Percentiles rank a stretch among this genome's conserved stretches.
These are phyloP conservation scores for Camelina neglecta DNA, from an alignment of 345 rosid species.

Conservation along the genomic window DNA sequence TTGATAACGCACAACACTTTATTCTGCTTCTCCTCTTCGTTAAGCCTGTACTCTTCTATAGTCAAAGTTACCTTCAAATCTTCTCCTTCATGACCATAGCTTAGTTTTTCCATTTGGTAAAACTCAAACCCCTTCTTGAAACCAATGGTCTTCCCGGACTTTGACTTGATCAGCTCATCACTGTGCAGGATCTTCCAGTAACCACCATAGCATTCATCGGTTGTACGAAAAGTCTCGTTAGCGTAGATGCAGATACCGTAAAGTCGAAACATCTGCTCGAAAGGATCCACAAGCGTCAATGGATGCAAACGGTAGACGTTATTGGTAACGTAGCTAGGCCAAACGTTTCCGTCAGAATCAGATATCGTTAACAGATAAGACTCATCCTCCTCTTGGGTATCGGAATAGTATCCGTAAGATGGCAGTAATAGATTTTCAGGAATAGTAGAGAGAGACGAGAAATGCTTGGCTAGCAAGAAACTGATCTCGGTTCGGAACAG, in stretches of 20 bases:
- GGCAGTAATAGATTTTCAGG: neutral
- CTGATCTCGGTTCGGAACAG: neutral
- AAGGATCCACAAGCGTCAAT: neutral
- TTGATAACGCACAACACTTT: constrained; percentile 14
- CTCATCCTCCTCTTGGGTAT: neutral
- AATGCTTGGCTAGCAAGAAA: constrained; percentile 32
- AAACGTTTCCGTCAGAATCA: neutral
- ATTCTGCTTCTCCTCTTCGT: neutral
- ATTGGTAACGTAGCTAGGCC: constrained; percentile 1
- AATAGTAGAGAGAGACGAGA: neutral
- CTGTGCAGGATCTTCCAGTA: neutral
- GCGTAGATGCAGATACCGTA: neutral
- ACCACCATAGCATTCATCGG: constrained; percentile 7
- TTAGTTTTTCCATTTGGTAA: neutral
- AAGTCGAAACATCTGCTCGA: neutral
- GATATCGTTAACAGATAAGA: neutral
- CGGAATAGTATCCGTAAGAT: neutral
- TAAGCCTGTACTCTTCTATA: constrained; percentile 3
- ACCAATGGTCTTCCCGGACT: constrained; percentile 4
- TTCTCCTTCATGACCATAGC: neutral
- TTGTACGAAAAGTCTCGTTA: neutral
- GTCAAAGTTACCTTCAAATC: neutral
- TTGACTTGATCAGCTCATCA: neutral
- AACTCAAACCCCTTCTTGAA: constrained; percentile 15
- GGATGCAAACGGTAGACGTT: constrained; percentile 20